These are phyloP conservation scores for Lathyrus oleraceus DNA, from an alignment of 306 rosid genomes.

Conservation along the genomic window DNA sequence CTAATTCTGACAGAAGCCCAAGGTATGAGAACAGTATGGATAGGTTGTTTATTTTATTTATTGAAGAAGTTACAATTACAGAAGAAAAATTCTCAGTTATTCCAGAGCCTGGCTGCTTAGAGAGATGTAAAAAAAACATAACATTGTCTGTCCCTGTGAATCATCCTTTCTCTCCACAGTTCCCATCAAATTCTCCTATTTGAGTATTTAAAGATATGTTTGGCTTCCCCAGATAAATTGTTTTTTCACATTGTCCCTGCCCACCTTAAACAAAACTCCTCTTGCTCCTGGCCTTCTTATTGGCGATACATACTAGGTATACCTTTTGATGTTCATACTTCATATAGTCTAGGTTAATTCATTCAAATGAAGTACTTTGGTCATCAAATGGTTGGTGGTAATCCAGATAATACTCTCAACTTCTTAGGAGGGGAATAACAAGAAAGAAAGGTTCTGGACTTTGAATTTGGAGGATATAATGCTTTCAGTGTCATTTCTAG, in stretches of 20 bases:
- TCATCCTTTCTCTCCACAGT: slow-evolving; percentile 11
- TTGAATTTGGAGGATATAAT: slow-evolving; percentile 22
- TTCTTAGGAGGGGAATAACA: slow-evolving; percentile 13
- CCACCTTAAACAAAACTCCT: neutral
- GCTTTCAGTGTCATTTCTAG: slow-evolving; percentile 16
- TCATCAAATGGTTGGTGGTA: slow-evolving; percentile 16
- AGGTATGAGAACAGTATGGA: neutral
- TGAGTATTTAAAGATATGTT: neutral
- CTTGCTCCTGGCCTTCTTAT: slow-evolving; percentile 1
- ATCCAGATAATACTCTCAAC: slow-evolving; percentile 25
- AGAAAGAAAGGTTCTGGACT: slow-evolving; percentile 21
- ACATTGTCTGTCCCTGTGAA: neutral
- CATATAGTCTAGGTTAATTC: slow-evolving; percentile 13
- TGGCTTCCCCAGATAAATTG: slow-evolving; percentile 16
- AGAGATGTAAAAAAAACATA: neutral
- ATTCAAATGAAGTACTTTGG: slow-evolving; percentile 13
- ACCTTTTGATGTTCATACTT: slow-evolving; percentile 29
- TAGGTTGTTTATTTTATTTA: slow-evolving; percentile 2
- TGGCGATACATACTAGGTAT: neutral
- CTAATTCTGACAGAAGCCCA: slow-evolving; percentile 6
- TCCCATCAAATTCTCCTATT: neutral
- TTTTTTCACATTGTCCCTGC: slow-evolving; percentile 6
- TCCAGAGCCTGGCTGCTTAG: slow-evolving; percentile 8
- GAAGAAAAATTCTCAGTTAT: neutral
- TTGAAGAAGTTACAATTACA: slow-evolving; percentile 1